These are phyloP conservation scores for Tylopilus cervinicoccineus DNA, from an alignment of 768 basidiomycete genomes.

Conservation along the genomic window DNA sequence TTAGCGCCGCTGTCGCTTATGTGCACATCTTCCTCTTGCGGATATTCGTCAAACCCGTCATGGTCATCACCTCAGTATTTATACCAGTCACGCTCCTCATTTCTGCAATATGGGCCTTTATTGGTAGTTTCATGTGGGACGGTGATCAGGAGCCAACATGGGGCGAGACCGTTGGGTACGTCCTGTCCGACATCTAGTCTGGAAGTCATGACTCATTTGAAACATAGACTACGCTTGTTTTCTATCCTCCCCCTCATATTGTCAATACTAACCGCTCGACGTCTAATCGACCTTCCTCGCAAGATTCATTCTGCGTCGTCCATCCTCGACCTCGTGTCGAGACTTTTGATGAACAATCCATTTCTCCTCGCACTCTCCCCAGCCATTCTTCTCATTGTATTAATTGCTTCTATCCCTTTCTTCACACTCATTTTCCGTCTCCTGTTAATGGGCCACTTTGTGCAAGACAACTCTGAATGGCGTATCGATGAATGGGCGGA, in stretches of 20 bases:
- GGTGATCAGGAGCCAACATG: slow-evolving; percentile 58
- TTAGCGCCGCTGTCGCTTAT: slow-evolving; percentile 71
- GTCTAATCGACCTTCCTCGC: slow-evolving; percentile 67
- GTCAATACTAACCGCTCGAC: slow-evolving; percentile 65
- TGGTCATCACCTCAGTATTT: slow-evolving; percentile 72
- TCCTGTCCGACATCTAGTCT: slow-evolving; percentile 7
- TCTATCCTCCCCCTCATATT: slow-evolving; percentile 69
- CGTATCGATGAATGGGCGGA: slow-evolving; percentile 66
- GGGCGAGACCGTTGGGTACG: slow-evolving; percentile 80
- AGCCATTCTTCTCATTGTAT: slow-evolving; percentile 57
- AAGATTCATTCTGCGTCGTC: slow-evolving; percentile 65
- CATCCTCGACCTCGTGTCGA: slow-evolving; percentile 56
- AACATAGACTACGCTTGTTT: slow-evolving; percentile 51
- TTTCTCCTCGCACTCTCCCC: slow-evolving; percentile 76
- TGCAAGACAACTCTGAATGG: slow-evolving; percentile 43
- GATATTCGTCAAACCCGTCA: slow-evolving; percentile 80
- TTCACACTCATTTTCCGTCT: slow-evolving; percentile 74
- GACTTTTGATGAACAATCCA: slow-evolving; percentile 66
- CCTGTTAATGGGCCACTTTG: slow-evolving; percentile 62
- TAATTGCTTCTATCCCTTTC: slow-evolving; percentile 76
- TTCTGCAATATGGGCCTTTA: slow-evolving; percentile 77
- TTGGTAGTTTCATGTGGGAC: slow-evolving; percentile 70
- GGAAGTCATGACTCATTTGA: slow-evolving; percentile 9
- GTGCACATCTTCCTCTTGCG: slow-evolving; percentile 71
- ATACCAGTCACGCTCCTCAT: slow-evolving; percentile 71